Conservation (phyloP, 129 eudicot species). For the Helianthus tuberosus region DNA sequence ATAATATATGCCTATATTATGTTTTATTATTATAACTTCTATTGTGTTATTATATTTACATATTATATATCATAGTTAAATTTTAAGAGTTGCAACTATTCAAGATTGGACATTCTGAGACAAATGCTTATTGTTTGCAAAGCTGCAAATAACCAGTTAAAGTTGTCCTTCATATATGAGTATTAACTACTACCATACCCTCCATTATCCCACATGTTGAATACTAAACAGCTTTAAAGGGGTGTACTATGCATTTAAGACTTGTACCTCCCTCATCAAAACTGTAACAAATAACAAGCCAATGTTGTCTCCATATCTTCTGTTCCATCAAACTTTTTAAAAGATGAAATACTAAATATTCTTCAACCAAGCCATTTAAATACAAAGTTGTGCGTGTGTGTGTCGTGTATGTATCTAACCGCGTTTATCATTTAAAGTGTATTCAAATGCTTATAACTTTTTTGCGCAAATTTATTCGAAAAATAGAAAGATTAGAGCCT, state of each 20-base stretch:
- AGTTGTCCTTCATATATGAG: constrained; percentile 25
- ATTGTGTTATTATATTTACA: too few relatives aligned
- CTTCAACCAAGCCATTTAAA: too few relatives aligned
- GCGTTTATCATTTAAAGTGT: not conserved
- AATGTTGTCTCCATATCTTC: constrained; percentile 17
- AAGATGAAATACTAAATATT: too few relatives aligned
- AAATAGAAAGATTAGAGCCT: too few relatives aligned
- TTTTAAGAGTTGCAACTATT: not conserved
- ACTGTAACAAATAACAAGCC: constrained; percentile 7
- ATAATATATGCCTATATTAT: too few relatives aligned
- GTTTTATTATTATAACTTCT: too few relatives aligned
- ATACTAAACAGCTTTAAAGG: constrained; percentile 17
- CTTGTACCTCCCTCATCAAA: constrained; percentile 8
- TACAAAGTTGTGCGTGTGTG: too few relatives aligned
- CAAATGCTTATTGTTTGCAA: constrained; percentile 26
- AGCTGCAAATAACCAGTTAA: constrained; percentile 29
- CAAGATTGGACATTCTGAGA: constrained; percentile 29
- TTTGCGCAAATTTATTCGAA: too few relatives aligned
- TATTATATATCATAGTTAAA: not conserved
- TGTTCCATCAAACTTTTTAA: constrained; percentile 24
- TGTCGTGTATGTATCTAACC: too few relatives aligned
- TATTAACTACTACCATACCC: constrained; percentile 35
- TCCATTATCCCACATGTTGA: constrained; percentile 20
- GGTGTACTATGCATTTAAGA: constrained; percentile 26
- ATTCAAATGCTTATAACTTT: too few relatives aligned